Percentiles rank a stretch among this genome's conserved stretches.
phyloP scores from a whole-genome alignment of 306 rosid genomes.

The Lupinus albus region DNA sequence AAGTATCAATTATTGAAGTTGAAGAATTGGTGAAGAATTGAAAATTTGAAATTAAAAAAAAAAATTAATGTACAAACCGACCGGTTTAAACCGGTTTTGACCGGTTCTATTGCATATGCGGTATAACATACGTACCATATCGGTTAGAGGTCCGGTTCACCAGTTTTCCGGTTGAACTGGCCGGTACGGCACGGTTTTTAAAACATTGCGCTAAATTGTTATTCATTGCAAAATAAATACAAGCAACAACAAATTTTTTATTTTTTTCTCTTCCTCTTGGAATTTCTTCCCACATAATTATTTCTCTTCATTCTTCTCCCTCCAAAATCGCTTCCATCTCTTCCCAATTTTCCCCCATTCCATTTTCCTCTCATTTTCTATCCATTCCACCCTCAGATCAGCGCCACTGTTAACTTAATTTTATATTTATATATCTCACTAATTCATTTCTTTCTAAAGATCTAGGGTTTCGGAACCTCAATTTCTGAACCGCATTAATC shows the following conservation, averaged over 20 bases:
- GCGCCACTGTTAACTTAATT: conserved; percentile 19
- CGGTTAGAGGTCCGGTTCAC: too few species aligned
- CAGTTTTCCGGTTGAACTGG: too few species aligned
- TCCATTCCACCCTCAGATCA: conserved; percentile 41
- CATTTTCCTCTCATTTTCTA: conserved; percentile 6
- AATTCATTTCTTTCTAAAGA: conserved; percentile 42
- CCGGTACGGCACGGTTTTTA: too few species aligned
- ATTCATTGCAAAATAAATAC: conserved; percentile 13
- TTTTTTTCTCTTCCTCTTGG: not conserved
- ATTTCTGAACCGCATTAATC: conserved; percentile 31
- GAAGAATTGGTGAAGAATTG: too few species aligned
- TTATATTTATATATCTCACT: not conserved
- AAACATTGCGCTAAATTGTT: too few species aligned
- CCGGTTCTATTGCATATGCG: too few species aligned
- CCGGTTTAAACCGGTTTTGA: too few species aligned
- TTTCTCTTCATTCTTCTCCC: conserved; percentile 7
- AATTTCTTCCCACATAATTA: conserved; percentile 10
- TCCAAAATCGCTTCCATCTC: conserved; percentile 56
- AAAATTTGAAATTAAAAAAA: too few species aligned
- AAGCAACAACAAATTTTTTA: not conserved
- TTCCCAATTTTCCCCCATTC: conserved; percentile 31
- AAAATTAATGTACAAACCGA: too few species aligned
- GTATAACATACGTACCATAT: too few species aligned
- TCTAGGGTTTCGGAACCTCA: conserved; percentile 57
- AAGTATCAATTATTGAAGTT: too few species aligned